phyloP scores from a whole-genome alignment of 768 basidiomycete genomes.

The Saitozyma podzolica region DNA sequence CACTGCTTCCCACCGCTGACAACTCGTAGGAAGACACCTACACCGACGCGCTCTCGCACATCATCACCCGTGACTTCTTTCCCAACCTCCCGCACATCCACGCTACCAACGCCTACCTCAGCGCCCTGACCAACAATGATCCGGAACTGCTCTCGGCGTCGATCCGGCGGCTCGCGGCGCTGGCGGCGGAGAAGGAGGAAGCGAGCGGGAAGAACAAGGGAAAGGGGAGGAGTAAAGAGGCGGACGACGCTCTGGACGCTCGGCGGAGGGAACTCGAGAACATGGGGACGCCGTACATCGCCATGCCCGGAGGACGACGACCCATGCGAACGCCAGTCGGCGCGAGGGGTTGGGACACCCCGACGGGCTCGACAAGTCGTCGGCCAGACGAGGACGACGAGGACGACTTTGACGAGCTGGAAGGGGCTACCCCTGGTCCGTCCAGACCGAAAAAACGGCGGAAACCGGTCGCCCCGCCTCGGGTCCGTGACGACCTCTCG shows the following conservation, averaged over 20 bases:
- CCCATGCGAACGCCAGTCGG: slow-evolving; percentile 43
- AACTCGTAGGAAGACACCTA: slow-evolving; percentile 78
- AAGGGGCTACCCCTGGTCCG: slow-evolving; percentile 12
- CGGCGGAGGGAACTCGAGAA: slow-evolving; percentile 39
- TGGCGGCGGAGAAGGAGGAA: slow-evolving; percentile 38
- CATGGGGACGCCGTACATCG: slow-evolving; percentile 44
- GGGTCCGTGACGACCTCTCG: slow-evolving; percentile 59
- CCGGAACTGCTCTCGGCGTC: slow-evolving; percentile 72
- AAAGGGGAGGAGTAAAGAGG: neutral
- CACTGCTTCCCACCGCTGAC: slow-evolving; percentile 7
- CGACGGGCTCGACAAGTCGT: slow-evolving; percentile 18
- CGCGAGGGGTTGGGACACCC: slow-evolving; percentile 47
- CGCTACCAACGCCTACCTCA: slow-evolving; percentile 81
- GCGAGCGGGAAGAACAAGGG: neutral
- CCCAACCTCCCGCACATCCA: slow-evolving; percentile 87
- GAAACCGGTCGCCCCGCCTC: slow-evolving; percentile 25
- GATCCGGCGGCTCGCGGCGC: slow-evolving; percentile 69
- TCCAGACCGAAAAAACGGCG: slow-evolving; percentile 13
- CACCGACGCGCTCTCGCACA: slow-evolving; percentile 80
- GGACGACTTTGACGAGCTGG: slow-evolving; percentile 24
- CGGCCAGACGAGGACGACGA: slow-evolving; percentile 20
- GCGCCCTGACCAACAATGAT: slow-evolving; percentile 74
- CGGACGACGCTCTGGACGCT: slow-evolving; percentile 9
- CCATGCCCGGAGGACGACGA: slow-evolving; percentile 27
- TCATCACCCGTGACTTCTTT: slow-evolving; percentile 97